Percentiles rank a stretch among this genome's conserved stretches.
These are phyloP conservation scores for Lentinus tigrinus DNA, from an alignment of 768 basidiomycete species.

Conservation along the genomic window DNA sequence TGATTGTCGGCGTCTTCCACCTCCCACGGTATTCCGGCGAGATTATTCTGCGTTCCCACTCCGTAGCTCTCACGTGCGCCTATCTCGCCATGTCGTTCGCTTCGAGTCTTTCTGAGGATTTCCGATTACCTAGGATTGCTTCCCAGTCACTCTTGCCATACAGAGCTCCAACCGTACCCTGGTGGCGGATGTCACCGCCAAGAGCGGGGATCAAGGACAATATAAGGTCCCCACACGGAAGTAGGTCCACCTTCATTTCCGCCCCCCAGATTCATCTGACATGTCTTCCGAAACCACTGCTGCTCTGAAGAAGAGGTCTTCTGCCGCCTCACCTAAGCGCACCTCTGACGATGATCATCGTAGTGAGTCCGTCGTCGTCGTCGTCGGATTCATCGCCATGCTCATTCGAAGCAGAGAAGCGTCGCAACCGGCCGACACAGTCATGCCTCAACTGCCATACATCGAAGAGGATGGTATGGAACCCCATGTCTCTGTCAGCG, in stretches of 20 bases:
- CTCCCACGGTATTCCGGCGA: slow-evolving; percentile 2
- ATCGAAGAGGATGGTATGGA: slow-evolving; percentile 67
- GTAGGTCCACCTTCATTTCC: slow-evolving; percentile 6
- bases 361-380: slow-evolving; percentile 17
- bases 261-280: slow-evolving; percentile 6
- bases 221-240: slow-evolving; percentile 12
- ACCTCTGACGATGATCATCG: slow-evolving; percentile 51
- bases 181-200: slow-evolving; percentile 11
- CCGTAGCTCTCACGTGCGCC: slow-evolving; percentile 10
- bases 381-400: slow-evolving; percentile 23
- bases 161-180: slow-evolving; percentile 2
- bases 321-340: slow-evolving; percentile 27
- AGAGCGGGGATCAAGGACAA: not conserved
- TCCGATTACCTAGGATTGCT: slow-evolving; percentile 3
- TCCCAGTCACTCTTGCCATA: slow-evolving; percentile 12
- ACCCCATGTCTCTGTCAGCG: not conserved
- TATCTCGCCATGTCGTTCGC: slow-evolving; percentile 10
- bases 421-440: slow-evolving; percentile 71
- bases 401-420: slow-evolving; percentile 28
- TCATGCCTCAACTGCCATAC: slow-evolving; percentile 74
- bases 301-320: slow-evolving; percentile 28
- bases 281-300: slow-evolving; percentile 25
- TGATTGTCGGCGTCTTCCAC: slow-evolving; percentile 9
- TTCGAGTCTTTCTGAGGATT: slow-evolving; percentile 11
- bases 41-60: slow-evolving; percentile 9